Conservation (phyloP, 2,329 filamentous ascomycete genomes). For the Byssochlamys sp. region DNA sequence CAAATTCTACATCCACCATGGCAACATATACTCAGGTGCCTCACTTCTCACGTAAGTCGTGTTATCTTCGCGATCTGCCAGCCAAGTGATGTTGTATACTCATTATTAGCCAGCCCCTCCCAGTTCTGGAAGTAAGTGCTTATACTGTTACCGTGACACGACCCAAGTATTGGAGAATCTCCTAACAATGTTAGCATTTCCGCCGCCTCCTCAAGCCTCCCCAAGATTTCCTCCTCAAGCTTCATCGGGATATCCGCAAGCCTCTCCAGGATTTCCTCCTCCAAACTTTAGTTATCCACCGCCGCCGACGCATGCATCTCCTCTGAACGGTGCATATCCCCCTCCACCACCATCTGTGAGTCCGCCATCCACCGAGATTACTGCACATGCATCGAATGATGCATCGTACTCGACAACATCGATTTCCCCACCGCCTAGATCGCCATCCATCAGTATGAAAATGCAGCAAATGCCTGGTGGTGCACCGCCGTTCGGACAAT, state of each 20-base stretch:
- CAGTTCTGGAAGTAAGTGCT: too few species aligned
- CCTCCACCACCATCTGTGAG: slow-evolving; percentile 14
- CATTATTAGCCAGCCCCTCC: background rate
- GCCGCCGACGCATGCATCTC: slow-evolving; percentile 14
- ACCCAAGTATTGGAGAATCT: too few species aligned
- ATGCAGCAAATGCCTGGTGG: slow-evolving; percentile 28
- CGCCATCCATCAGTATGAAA: slow-evolving; percentile 10
- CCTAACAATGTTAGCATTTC: slow-evolving; percentile 11
- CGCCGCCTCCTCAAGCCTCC: slow-evolving; percentile 15
- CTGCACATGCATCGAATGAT: slow-evolving; percentile 96
- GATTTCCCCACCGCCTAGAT: slow-evolving; percentile 9
- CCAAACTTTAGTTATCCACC: slow-evolving; percentile 16
- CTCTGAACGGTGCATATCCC: slow-evolving; percentile 9
- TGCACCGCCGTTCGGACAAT: slow-evolving; percentile 44
- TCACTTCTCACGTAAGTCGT: background rate
- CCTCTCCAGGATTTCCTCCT: slow-evolving; percentile 12
- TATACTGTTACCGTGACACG: too few species aligned
- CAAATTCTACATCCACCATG: too few species aligned
- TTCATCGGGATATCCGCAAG: slow-evolving; percentile 7
- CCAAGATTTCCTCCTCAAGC: slow-evolving; percentile 8
- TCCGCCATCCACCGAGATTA: slow-evolving; percentile 43
- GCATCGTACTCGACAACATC: slow-evolving; percentile 51
- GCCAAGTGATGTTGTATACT: too few species aligned
- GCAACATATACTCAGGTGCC: background rate
- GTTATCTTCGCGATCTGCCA: background rate